These are phyloP conservation scores for Hypoxylon sp. DNA, from an alignment of 2,329 filamentous ascomycete species.

Conservation along the genomic window DNA sequence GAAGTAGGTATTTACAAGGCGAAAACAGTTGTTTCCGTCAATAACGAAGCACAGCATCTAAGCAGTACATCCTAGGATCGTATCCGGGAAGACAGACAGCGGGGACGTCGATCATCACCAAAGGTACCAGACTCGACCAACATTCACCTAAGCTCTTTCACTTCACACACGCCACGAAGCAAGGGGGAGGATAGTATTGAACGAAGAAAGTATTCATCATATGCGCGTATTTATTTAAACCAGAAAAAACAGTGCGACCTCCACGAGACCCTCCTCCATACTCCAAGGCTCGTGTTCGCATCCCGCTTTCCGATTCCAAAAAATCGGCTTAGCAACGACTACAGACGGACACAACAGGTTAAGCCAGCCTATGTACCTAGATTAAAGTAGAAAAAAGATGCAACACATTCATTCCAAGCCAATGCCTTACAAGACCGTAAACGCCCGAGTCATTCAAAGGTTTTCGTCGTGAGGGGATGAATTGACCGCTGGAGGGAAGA, in stretches of 20 bases:
- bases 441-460: constrained; percentile 37
- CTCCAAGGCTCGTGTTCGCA: constrained; percentile 36
- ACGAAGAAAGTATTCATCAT: constrained; percentile 44
- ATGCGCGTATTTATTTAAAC: constrained; percentile 44
- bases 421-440: constrained; percentile 23
- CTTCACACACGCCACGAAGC: constrained; percentile 19
- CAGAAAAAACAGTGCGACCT: constrained; percentile 30
- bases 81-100: neutral
- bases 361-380: constrained; percentile 24
- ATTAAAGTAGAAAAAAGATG: constrained; percentile 36
- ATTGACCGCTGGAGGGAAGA: constrained; percentile 14
- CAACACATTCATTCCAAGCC: constrained; percentile 27
- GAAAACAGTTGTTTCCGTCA: neutral
- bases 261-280: constrained; percentile 31
- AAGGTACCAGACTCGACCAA: neutral
- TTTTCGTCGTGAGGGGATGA: constrained; percentile 11
- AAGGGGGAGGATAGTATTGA: neutral
- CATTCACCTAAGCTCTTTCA: constrained; percentile 3
- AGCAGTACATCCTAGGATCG: neutral
- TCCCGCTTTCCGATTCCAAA: constrained; percentile 22
- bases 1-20: neutral
- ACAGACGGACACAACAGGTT: constrained; percentile 14
- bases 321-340: constrained; percentile 11
- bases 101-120: constrained; percentile 8
- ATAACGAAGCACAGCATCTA: neutral